A percentile compares a stretch with the other conserved stretches of the same genome.
phyloP scores from a whole-genome alignment of 768 basidiomycete genomes.

The Tricholoma matsutake region DNA sequence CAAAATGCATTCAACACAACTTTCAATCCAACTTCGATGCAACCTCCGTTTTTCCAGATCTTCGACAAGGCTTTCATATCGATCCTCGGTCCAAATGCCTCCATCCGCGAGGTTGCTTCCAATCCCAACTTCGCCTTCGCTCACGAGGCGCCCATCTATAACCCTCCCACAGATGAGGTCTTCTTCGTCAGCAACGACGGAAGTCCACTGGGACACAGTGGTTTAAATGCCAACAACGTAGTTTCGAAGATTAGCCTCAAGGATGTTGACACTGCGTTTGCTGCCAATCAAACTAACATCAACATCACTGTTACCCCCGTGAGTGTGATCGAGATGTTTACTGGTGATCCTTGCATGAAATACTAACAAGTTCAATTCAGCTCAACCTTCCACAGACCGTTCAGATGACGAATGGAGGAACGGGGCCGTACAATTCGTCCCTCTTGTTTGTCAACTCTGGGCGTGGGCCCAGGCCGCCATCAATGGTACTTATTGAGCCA shows the following conservation, averaged over 20 bases:
- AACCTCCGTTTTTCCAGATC: conserved; percentile 57
- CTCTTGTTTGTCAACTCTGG: conserved; percentile 66
- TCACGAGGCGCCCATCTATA: conserved; percentile 76
- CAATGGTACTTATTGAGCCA: conserved; percentile 64
- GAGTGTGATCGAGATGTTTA: conserved; percentile 11
- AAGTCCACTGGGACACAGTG: conserved; percentile 59
- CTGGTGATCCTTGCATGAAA: background rate
- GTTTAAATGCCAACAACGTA: conserved; percentile 60
- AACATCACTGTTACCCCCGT: conserved; percentile 49
- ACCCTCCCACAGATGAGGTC: conserved; percentile 64
- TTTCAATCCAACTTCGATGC: conserved; percentile 56
- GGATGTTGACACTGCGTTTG: conserved; percentile 47
- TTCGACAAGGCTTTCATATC: conserved; percentile 50
- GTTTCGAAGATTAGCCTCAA: conserved; percentile 60
- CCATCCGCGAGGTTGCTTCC: conserved; percentile 56
- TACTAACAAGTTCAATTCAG: conserved; percentile 28
- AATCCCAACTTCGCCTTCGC: conserved; percentile 67
- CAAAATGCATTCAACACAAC: conserved; percentile 30
- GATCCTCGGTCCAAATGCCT: conserved; percentile 56
- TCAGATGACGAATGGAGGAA: conserved; percentile 73
- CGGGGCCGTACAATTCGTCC: conserved; percentile 55
- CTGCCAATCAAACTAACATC: conserved; percentile 32
- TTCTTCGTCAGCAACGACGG: conserved; percentile 74
- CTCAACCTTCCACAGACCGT: conserved; percentile 54
- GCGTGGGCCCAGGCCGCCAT: conserved; percentile 58